Evolutionary conservation across 139 green algal species (phyloP).

Genomic region (Picochlorum sp.): DNA sequence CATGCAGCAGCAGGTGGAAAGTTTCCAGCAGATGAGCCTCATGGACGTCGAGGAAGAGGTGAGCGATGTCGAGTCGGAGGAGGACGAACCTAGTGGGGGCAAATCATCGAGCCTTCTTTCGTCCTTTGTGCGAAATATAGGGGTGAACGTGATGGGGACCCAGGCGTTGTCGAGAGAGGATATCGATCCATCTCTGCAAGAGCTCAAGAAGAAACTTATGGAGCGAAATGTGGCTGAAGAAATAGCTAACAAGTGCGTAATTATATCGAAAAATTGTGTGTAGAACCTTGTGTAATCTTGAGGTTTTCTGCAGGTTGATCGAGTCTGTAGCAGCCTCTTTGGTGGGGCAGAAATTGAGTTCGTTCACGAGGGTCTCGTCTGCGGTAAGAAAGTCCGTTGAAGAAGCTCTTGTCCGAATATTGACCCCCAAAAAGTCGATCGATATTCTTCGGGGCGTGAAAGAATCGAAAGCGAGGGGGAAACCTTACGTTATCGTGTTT

Average conservation of each 20-base stretch:
- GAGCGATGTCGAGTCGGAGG: constrained; percentile 23
- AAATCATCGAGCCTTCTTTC: constrained; percentile 52
- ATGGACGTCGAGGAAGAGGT: constrained; percentile 41
- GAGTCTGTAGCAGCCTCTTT: constrained; percentile 63
- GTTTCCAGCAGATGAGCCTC: constrained; percentile 22
- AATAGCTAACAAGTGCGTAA: constrained; percentile 68
- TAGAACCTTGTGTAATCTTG: background rate
- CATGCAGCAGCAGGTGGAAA: background rate
- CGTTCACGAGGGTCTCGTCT: constrained; percentile 75
- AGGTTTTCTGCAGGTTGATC: constrained; percentile 32
- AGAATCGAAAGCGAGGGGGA: constrained; percentile 37
- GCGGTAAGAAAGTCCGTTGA: constrained; percentile 74
- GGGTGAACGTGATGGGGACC: constrained; percentile 70
- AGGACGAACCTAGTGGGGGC: constrained; percentile 3
- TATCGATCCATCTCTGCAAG: constrained; percentile 68
- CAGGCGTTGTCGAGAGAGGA: constrained; percentile 64
- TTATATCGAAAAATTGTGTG: background rate
- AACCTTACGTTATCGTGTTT: constrained; percentile 94
- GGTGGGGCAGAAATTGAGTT: constrained; percentile 73
- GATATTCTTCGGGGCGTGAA: constrained; percentile 71
- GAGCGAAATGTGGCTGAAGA: constrained; percentile 95
- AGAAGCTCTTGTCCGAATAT: constrained; percentile 70
- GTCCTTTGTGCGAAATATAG: constrained; percentile 61
- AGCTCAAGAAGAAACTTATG: constrained; percentile 92
- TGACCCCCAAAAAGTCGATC: constrained; percentile 60